Evolutionary conservation across 129 eudicot species (phyloP).

Genomic region (Tagetes patula): DNA sequence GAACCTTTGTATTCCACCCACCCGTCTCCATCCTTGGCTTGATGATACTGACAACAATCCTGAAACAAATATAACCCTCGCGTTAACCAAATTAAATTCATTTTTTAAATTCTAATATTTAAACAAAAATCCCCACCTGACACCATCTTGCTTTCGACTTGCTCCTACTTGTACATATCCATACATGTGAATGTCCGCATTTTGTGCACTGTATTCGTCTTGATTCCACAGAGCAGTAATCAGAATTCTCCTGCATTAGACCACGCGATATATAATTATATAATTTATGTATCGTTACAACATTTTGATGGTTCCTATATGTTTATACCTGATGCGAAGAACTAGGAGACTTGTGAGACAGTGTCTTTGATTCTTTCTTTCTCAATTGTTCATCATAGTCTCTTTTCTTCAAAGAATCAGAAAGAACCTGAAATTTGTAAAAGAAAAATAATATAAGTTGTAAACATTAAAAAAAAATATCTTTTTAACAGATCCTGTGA

Average conservation of each 20-base stretch:
- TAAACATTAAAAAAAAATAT: not conserved
- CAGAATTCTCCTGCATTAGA: slow-evolving; percentile 50
- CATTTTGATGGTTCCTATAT: not conserved
- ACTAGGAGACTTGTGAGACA: slow-evolving; percentile 65
- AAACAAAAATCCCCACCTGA: slow-evolving; percentile 54
- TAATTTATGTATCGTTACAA: not conserved
- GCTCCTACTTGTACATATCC: slow-evolving; percentile 92
- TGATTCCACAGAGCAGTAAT: slow-evolving; percentile 81
- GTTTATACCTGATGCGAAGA: slow-evolving; percentile 66
- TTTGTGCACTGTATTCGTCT: slow-evolving; percentile 98
- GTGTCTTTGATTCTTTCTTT: slow-evolving; percentile 72
- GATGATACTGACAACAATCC: slow-evolving; percentile 99
- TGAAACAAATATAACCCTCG: slow-evolving; percentile 31
- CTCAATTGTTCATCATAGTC: slow-evolving; percentile 92
- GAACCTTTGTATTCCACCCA: slow-evolving; percentile 99
- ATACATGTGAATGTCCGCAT: slow-evolving; percentile 89
- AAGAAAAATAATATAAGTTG: slow-evolving; percentile 12
- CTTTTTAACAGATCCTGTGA: not conserved
- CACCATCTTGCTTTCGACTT: slow-evolving; percentile 99
- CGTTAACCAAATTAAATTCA: not conserved
- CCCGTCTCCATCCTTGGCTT: slow-evolving; percentile 99
- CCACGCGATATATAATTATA: not conserved
- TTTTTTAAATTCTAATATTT: not conserved
- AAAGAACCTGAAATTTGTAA: slow-evolving; percentile 66
- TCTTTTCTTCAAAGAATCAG: slow-evolving; percentile 86